A percentile compares a stretch with the other conserved stretches of the same genome.
These are phyloP conservation scores for Ganoderma lucidum DNA, from an alignment of 1,284 basidiomycete species.

Conservation along the genomic window DNA sequence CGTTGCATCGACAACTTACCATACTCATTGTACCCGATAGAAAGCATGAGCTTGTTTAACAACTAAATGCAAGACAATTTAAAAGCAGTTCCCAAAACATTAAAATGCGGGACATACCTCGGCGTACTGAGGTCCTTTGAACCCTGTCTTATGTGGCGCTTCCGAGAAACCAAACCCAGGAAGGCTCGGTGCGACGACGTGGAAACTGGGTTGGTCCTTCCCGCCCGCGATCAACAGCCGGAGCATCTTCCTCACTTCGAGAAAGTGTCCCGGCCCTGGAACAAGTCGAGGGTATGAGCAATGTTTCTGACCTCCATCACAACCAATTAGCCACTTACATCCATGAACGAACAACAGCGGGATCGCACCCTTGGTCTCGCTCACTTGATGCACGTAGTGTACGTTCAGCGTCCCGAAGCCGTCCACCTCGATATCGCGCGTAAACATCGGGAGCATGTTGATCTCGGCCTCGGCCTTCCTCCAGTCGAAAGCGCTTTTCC, in stretches of 20 bases:
- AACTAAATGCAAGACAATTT: neutral
- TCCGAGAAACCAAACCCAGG: slow-evolving; percentile 51
- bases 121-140: slow-evolving; percentile 27
- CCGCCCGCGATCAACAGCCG: slow-evolving; percentile 34
- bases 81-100: too few relatives aligned
- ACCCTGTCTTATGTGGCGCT: slow-evolving; percentile 43
- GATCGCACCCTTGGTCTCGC: slow-evolving; percentile 49
- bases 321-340: slow-evolving; percentile 47
- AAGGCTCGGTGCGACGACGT: slow-evolving; percentile 53
- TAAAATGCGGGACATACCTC: slow-evolving; percentile 12
- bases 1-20: slow-evolving; percentile 16
- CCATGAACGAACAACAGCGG: slow-evolving; percentile 62
- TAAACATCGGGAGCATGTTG: slow-evolving; percentile 15
- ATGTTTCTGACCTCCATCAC: too few relatives aligned
- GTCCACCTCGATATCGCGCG: slow-evolving; percentile 49
- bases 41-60: slow-evolving; percentile 32
- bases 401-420: slow-evolving; percentile 52
- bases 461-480: slow-evolving; percentile 44
- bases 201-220: slow-evolving; percentile 46
- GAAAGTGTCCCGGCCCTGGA: slow-evolving; percentile 53
- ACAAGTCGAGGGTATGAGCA: neutral
- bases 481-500: slow-evolving; percentile 58
- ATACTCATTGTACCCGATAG: slow-evolving; percentile 37
- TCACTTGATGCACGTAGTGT: slow-evolving; percentile 59
- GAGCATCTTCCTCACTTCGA: slow-evolving; percentile 47